phyloP scores from a whole-genome alignment of 345 rosid species.

The Eutrema heterophyllum region DNA sequence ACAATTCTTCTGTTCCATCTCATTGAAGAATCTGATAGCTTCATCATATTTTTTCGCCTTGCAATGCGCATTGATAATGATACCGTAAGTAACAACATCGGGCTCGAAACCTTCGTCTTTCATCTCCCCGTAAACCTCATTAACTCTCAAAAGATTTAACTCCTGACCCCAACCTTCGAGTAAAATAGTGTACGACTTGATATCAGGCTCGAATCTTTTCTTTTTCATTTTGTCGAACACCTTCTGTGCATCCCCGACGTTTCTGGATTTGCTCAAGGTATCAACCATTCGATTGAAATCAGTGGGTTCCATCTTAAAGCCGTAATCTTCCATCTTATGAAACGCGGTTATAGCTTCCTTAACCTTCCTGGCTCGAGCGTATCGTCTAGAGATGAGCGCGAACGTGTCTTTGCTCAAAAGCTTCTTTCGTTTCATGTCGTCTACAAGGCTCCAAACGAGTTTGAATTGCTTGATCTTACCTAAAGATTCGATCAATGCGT shows the following conservation, averaged over 20 bases:
- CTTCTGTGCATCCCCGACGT: constrained; percentile 65
- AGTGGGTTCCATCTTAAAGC: constrained; percentile 47
- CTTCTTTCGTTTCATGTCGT: constrained; percentile 59
- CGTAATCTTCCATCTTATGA: constrained; percentile 67
- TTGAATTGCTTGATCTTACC: constrained; percentile 88
- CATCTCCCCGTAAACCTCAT: constrained; percentile 70
- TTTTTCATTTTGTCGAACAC: constrained; percentile 81
- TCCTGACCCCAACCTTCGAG: constrained; percentile 87
- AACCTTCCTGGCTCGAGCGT: constrained; percentile 64
- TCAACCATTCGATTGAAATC: constrained; percentile 74
- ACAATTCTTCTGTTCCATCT: constrained; percentile 59
- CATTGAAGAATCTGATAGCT: constrained; percentile 47
- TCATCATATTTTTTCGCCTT: constrained; percentile 51
- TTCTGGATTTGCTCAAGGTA: constrained; percentile 59
- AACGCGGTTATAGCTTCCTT: constrained; percentile 67
- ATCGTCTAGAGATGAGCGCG: constrained; percentile 60
- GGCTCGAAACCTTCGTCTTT: constrained; percentile 73
- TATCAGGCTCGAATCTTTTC: constrained; percentile 56
- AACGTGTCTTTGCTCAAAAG: constrained; percentile 74
- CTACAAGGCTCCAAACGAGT: constrained; percentile 52
- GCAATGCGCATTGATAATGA: constrained; percentile 67
- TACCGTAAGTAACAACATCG: constrained; percentile 73
- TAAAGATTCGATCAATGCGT: constrained; percentile 64
- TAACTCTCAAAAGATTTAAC: constrained; percentile 48
- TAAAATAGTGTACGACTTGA: constrained; percentile 68